Base-by-base conservation (phyloP, 352 stramenopile genomes). In the Globisporangium acanthophoron region DNA sequence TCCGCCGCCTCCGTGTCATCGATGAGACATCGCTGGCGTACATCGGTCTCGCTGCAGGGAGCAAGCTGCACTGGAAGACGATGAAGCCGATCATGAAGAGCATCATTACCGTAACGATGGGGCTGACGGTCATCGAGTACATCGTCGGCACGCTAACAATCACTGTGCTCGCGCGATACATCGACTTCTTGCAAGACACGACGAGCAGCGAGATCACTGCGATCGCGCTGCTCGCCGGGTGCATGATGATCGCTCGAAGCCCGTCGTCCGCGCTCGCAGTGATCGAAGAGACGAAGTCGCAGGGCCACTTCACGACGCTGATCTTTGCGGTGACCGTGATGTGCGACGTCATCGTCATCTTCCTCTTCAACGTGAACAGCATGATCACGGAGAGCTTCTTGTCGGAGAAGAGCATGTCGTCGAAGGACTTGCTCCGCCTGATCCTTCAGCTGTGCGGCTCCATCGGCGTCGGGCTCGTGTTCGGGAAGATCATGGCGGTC, bases 281-380 rank as follows among this genome's bases (percentile, higher is more conserved):
- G 47, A 86, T 89, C 46, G 74, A 87, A 69, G 76, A 89, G 52
- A 84, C 69, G 33, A 78, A 80, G 46, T 80, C 79, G 0, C 71
- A 77, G 20, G 79, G 79, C 35, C 77, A 83, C 43, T 89, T 89
- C 45, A 89, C 79, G 55, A 89, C 74, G 45, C 67, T 87, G 5
- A 67, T 86, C 21, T 87, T 89, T 49, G 70, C 73, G 0, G 79
- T 89, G 20, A 89, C 79, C 0, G 77, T 89, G 62, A 80, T 85
- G 64, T 89, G 75, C 52, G 79, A 89, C 61, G 69, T 89, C 39
- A 64, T 82, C 21, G 79, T 89, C 51, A 87, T 89, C 44, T 73
- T 84, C 21, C 60, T 89, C 7, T 89, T 89, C 68, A 87, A 88
- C 64, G 68, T 88, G 52, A 87, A 84, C 61, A 82, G 68, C 52